phyloP scores from a whole-genome alignment of 352 stramenopile species.

The Thalassiosira sp. region DNA sequence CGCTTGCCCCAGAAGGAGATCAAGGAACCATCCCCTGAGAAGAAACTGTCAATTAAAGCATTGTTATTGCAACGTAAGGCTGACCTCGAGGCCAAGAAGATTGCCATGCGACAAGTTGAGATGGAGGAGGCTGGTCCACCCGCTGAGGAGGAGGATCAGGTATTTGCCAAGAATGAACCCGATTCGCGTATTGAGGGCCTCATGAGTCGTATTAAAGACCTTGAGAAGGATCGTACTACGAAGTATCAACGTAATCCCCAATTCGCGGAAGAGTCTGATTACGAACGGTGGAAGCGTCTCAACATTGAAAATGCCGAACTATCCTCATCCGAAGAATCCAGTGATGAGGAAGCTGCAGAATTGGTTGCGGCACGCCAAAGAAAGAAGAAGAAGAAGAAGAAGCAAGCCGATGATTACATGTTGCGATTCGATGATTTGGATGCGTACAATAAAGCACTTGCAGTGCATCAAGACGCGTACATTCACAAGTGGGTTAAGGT shows the following conservation, averaged over 20 bases:
- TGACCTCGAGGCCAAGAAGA: conserved; percentile 5
- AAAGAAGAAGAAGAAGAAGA: conserved; percentile 14
- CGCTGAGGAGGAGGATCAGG: not conserved
- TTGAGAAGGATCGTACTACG: conserved; percentile 1
- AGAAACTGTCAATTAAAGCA: conserved; percentile 10
- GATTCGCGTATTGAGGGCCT: conserved; percentile 11
- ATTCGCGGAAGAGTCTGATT: not conserved
- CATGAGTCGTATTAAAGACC: conserved; percentile 13
- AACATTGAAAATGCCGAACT: conserved; percentile 18
- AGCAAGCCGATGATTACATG: conserved; percentile 15
- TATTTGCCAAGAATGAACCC: not conserved
- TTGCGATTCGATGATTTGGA: conserved; percentile 27
- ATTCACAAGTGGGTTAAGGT: conserved; percentile 28
- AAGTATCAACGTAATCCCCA: not conserved
- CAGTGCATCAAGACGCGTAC: conserved; percentile 23
- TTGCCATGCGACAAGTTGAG: not conserved
- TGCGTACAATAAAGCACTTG: conserved; percentile 18
- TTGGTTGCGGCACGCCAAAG: not conserved
- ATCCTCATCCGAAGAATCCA: conserved; percentile 5
- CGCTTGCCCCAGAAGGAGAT: conserved; percentile 2
- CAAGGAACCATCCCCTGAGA: not conserved
- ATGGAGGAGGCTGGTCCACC: not conserved
- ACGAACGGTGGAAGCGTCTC: not conserved
- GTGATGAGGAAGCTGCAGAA: conserved; percentile 26
- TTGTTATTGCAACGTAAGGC: conserved; percentile 6